phyloP scores from a whole-genome alignment of 2,329 filamentous ascomycete species.

The Rhinocladiella similis region DNA sequence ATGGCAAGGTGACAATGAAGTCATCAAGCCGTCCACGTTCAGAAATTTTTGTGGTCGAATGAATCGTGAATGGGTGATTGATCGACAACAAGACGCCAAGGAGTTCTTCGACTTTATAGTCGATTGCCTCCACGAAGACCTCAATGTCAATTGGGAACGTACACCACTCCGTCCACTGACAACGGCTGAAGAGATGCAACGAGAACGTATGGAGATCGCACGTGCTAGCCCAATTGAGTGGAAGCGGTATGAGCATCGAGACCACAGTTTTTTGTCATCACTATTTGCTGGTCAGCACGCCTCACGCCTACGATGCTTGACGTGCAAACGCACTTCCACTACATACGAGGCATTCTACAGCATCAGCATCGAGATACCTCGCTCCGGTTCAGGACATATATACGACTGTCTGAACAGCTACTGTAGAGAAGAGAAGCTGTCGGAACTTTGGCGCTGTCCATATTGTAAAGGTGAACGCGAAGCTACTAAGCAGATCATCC shows the following conservation, averaged over 20 bases:
- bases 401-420: slow-evolving; percentile 71
- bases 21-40: slow-evolving; percentile 61
- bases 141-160: slow-evolving; percentile 67
- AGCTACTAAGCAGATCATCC: slow-evolving; percentile 68
- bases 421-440: slow-evolving; percentile 66
- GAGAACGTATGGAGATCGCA: slow-evolving; percentile 61
- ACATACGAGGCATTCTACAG: slow-evolving; percentile 72
- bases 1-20: slow-evolving; percentile 60
- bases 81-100: slow-evolving; percentile 83
- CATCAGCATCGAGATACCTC: slow-evolving; percentile 69
- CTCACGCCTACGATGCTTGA: slow-evolving; percentile 60
- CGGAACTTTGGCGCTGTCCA: slow-evolving; percentile 70
- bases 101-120: slow-evolving; percentile 86
- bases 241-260: slow-evolving; percentile 67
- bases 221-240: slow-evolving; percentile 74
- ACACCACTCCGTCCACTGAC: slow-evolving; percentile 60
- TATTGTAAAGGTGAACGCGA: slow-evolving; percentile 68
- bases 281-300: slow-evolving; percentile 75
- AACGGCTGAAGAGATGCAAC: slow-evolving; percentile 58
- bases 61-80: slow-evolving; percentile 69
- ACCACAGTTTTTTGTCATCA: slow-evolving; percentile 73
- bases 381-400: slow-evolving; percentile 59
- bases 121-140: slow-evolving; percentile 80
- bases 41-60: slow-evolving; percentile 65
- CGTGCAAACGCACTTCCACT: slow-evolving; percentile 63